Conservation (phyloP, 257 asterid genomes). For the Solanum corneliomulleri region DNA sequence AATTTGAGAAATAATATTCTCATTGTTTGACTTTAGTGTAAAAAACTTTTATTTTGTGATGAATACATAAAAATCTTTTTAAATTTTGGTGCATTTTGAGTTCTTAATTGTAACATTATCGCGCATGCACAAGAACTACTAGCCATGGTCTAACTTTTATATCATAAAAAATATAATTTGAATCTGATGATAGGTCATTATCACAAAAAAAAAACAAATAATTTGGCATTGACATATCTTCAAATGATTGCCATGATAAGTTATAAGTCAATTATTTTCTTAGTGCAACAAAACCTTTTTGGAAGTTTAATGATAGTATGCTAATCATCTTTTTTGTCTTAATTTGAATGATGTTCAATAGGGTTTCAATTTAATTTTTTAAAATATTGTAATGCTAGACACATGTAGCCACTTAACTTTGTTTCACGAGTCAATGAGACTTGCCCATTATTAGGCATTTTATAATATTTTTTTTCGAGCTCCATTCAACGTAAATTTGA, state of each 20-base stretch:
- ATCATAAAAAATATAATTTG: background rate
- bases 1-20: background rate
- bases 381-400: background rate
- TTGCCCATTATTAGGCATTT: background rate
- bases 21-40: background rate
- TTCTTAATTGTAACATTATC: background rate
- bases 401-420: background rate
- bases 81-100: background rate
- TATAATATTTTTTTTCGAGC: background rate
- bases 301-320: background rate
- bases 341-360: background rate
- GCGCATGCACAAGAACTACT: background rate
- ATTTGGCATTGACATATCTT: background rate
- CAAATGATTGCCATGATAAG: background rate
- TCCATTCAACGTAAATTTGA: background rate
- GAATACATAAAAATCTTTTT: background rate
- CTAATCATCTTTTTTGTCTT: background rate
- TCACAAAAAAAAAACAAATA: background rate
- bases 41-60: background rate
- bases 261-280: background rate
- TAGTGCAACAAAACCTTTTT: background rate
- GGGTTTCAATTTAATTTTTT: background rate
- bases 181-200: background rate
- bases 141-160: background rate
- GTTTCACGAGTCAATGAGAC: background rate